phyloP scores from a whole-genome alignment of 2,329 filamentous ascomycete genomes.

The Akanthomyces lecanii region DNA sequence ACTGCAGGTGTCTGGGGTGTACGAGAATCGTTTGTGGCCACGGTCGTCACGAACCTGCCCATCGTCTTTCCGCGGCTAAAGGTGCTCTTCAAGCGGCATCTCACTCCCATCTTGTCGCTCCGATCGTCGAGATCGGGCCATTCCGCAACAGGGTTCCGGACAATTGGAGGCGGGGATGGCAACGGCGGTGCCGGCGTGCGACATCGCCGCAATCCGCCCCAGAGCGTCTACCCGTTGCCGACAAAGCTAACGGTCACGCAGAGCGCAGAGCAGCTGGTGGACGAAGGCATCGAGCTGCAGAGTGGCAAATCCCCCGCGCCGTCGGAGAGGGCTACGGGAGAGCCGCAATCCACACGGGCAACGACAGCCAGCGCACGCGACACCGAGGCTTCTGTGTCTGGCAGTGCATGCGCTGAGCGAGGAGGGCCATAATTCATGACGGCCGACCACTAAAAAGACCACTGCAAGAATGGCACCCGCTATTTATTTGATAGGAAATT shows the following conservation, averaged over 20 bases:
- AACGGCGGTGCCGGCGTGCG: background rate
- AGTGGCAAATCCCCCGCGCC: background rate
- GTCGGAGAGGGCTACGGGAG: background rate
- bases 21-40: constrained; percentile 33
- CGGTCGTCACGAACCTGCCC: constrained; percentile 36
- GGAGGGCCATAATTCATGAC: background rate
- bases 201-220: background rate
- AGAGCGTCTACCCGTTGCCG: constrained; percentile 12
- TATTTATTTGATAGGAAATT: background rate
- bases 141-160: constrained; percentile 13
- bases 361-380: background rate
- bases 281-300: constrained; percentile 3
- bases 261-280: constrained; percentile 12
- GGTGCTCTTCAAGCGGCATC: constrained; percentile 24
- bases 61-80: constrained; percentile 28
- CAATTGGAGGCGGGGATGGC: constrained; percentile 14
- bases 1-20: constrained; percentile 18
- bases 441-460: background rate
- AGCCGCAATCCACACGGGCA: background rate
- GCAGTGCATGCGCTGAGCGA: background rate
- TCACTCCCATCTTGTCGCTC: constrained; percentile 21
- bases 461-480: background rate
- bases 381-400: constrained; percentile 2
- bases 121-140: constrained; percentile 19
- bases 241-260: constrained; percentile 15